Percentiles rank a stretch among this genome's conserved stretches.
Conservation (phyloP, 257 asterid genomes). For the Solanum clarkiae region DNA sequence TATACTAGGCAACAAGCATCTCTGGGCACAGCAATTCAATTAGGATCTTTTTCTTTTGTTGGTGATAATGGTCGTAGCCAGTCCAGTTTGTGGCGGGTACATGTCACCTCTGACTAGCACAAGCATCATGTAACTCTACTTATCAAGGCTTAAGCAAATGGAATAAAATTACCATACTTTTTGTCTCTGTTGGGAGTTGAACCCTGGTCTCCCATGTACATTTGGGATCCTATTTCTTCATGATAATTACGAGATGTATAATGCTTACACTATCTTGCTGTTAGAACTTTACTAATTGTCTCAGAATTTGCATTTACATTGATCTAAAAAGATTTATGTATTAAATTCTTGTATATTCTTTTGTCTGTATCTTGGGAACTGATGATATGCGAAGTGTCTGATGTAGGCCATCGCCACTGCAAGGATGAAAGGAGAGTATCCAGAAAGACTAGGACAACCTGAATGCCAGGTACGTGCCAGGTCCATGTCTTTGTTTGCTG, state of each 20-base stretch:
- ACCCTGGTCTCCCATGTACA: neutral
- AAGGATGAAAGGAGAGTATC: slow-evolving; percentile 87
- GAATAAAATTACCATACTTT: neutral
- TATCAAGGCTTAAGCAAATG: neutral
- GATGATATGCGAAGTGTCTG: slow-evolving; percentile 2
- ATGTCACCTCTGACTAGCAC: neutral
- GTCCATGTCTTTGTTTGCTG: neutral
- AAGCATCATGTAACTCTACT: neutral
- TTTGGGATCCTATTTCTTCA: neutral
- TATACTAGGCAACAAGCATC: neutral
- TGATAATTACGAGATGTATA: neutral
- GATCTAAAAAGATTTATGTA: neutral
- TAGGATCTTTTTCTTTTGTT: neutral
- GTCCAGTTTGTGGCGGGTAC: neutral
- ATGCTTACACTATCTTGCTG: neutral
- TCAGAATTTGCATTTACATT: neutral
- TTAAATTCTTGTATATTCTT: neutral
- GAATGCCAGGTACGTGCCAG: slow-evolving; percentile 68
- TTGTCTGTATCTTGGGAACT: neutral
- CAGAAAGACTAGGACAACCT: slow-evolving; percentile 87
- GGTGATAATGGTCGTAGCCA: neutral
- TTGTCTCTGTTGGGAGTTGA: neutral
- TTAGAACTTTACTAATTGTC: neutral
- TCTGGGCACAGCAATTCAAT: neutral
- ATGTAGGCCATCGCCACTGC: slow-evolving; percentile 79